A percentile compares a stretch with the other conserved stretches of the same genome.
These are phyloP conservation scores for Suillus occidentalis DNA, from an alignment of 768 basidiomycete genomes.

Conservation along the genomic window DNA sequence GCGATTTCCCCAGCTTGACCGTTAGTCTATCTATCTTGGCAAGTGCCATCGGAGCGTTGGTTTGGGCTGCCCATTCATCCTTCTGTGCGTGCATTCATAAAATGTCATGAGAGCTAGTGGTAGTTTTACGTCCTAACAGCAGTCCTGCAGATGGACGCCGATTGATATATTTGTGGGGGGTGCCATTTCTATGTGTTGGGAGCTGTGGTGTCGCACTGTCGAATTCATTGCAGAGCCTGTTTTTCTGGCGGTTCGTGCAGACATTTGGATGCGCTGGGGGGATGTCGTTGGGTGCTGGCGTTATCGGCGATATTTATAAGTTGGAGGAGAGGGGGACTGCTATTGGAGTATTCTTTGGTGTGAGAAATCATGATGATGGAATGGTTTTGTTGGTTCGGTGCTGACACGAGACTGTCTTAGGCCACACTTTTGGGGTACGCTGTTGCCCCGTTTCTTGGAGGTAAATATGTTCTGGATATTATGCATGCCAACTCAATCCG, in stretches of 20 bases:
- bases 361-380: slow-evolving; percentile 20
- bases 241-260: slow-evolving; percentile 61
- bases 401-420: background rate
- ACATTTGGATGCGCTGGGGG: slow-evolving; percentile 57
- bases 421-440: slow-evolving; percentile 53
- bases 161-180: slow-evolving; percentile 50
- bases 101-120: slow-evolving; percentile 9
- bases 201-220: slow-evolving; percentile 57
- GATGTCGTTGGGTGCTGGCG: slow-evolving; percentile 51
- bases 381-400: background rate
- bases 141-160: slow-evolving; percentile 54
- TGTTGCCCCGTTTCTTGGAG: slow-evolving; percentile 55
- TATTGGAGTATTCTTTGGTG: slow-evolving; percentile 54
- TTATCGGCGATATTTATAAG: slow-evolving; percentile 59
- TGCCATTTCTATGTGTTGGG: slow-evolving; percentile 48
- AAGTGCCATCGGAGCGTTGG: slow-evolving; percentile 41
- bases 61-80: slow-evolving; percentile 48
- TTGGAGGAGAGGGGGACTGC: slow-evolving; percentile 51
- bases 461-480: slow-evolving; percentile 20
- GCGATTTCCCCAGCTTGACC: slow-evolving; percentile 32
- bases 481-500: background rate
- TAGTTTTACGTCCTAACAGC: background rate
- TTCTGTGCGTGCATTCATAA: slow-evolving; percentile 35
- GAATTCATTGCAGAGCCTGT: slow-evolving; percentile 43
- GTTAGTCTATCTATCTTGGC: slow-evolving; percentile 48